Evolutionary conservation across 192 early-diverging fungal species (phyloP).

Genomic region (Phycomyces nitens): DNA sequence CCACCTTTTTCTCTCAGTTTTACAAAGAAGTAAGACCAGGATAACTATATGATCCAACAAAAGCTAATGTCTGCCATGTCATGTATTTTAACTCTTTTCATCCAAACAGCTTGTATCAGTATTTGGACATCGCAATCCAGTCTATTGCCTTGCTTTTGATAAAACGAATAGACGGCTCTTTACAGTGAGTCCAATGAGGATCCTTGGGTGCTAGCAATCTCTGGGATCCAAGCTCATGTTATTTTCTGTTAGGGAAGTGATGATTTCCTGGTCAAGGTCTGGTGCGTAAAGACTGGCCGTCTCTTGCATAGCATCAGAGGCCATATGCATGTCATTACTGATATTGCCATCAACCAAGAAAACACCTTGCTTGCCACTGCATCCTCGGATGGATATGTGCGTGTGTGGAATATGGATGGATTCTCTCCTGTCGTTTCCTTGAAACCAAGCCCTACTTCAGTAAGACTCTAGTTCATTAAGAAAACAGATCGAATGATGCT

Average conservation of each 20-base stretch:
- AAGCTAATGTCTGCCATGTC: not conserved
- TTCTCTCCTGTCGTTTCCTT: conserved; percentile 66
- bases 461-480: conserved; percentile 19
- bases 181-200: conserved; percentile 43
- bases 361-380: conserved; percentile 79
- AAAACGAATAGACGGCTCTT: conserved; percentile 66
- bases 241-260: conserved; percentile 70
- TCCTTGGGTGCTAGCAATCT: no score
- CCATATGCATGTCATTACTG: conserved; percentile 70
- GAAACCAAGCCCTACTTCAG: conserved; percentile 34
- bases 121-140: conserved; percentile 71
- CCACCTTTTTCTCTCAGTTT: conserved; percentile 25
- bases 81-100: no score
- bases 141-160: conserved; percentile 79
- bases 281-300: conserved; percentile 75
- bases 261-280: conserved; percentile 82
- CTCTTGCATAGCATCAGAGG: conserved; percentile 81
- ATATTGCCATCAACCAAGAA: conserved; percentile 72
- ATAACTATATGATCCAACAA: no score
- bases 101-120: conserved; percentile 60
- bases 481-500: no score
- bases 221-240: not conserved
- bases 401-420: conserved; percentile 73
- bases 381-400: conserved; percentile 69
- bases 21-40: conserved; percentile 34